A percentile compares a stretch with the other conserved stretches of the same genome.
Conservation (phyloP, 2,329 filamentous ascomycete species). For the Pseudogymnoascus sp. region DNA sequence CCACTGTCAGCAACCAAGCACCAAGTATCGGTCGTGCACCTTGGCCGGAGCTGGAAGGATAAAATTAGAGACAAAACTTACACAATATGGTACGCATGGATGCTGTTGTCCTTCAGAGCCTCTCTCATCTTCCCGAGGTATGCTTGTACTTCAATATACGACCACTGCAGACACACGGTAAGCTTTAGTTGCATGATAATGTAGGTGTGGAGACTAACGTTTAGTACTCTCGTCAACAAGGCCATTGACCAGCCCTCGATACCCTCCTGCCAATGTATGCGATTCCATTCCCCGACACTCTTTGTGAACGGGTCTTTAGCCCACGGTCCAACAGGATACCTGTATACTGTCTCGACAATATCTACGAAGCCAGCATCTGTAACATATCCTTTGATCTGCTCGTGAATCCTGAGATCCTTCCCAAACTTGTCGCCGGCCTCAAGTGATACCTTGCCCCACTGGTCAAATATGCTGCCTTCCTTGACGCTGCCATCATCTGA, state of each 20-base stretch:
- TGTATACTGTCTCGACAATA: constrained; percentile 23
- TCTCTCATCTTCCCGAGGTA: constrained; percentile 16
- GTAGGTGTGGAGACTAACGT: constrained; percentile 13
- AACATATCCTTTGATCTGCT: constrained; percentile 21
- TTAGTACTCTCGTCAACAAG: constrained; percentile 20
- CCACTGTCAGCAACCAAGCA: not conserved
- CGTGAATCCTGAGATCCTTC: constrained; percentile 31
- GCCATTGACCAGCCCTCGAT: constrained; percentile 24
- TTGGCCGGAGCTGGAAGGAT: too few relatives aligned
- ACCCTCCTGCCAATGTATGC: constrained; percentile 21
- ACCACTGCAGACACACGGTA: constrained; percentile 12
- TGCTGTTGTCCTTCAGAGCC: constrained; percentile 14
- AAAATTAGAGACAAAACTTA: not conserved
- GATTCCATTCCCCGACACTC: constrained; percentile 23
- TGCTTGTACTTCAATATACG: constrained; percentile 14
- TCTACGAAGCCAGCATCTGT: constrained; percentile 27
- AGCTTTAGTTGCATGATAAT: not conserved
- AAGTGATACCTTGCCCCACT: constrained; percentile 37
- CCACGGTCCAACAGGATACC: constrained; percentile 30
- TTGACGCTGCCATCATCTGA: constrained; percentile 42
- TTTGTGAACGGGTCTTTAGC: constrained; percentile 24
- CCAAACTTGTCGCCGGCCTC: constrained; percentile 32
- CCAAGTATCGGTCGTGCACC: not conserved
- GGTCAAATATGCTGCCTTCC: constrained; percentile 32
- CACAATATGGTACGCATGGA: constrained; percentile 21